A percentile compares a stretch with the other conserved stretches of the same genome.
These are phyloP conservation scores for Calocybe indica DNA, from an alignment of 768 basidiomycete genomes.

Conservation along the genomic window DNA sequence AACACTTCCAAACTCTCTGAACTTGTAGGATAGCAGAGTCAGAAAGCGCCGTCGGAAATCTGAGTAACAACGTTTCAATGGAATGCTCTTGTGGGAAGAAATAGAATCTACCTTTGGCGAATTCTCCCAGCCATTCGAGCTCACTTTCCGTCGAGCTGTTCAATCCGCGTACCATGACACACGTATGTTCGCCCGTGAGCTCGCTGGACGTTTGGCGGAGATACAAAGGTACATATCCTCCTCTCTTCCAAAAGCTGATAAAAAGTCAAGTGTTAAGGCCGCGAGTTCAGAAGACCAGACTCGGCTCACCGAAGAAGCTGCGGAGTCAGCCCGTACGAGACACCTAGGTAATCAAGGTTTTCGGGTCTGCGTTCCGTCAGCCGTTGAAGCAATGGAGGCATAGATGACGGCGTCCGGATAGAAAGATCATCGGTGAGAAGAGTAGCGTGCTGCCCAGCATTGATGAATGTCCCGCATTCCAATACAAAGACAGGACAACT, in stretches of 20 bases:
- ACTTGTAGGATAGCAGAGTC: constrained; percentile 85
- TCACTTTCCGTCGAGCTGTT: constrained; percentile 58
- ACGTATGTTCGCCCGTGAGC: constrained; percentile 93
- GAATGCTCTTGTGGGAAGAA: not conserved
- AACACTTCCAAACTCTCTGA: constrained; percentile 88
- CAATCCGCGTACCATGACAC: constrained; percentile 89
- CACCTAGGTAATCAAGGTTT: constrained; percentile 87
- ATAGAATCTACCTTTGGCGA: constrained; percentile 62
- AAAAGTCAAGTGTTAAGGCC: constrained; percentile 2
- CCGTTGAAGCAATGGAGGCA: constrained; percentile 92
- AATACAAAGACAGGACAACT: constrained; percentile 7
- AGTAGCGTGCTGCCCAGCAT: constrained; percentile 22
- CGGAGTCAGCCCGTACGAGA: constrained; percentile 91
- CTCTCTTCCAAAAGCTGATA: constrained; percentile 89
- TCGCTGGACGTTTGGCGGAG: constrained; percentile 91
- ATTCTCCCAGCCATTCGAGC: constrained; percentile 82
- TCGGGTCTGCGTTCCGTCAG: constrained; percentile 89
- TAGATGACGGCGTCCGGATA: constrained; percentile 64
- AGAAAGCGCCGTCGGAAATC: constrained; percentile 93
- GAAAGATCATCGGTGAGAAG: constrained; percentile 77
- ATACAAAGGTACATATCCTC: constrained; percentile 88
- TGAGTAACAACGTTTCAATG: constrained; percentile 20
- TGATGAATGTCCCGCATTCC: not conserved
- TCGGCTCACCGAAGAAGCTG: constrained; percentile 61
- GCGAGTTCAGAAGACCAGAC: not conserved